Base-by-base conservation (phyloP, 2,329 filamentous ascomycete genomes). In the Cladorrhinum sp. region DNA sequence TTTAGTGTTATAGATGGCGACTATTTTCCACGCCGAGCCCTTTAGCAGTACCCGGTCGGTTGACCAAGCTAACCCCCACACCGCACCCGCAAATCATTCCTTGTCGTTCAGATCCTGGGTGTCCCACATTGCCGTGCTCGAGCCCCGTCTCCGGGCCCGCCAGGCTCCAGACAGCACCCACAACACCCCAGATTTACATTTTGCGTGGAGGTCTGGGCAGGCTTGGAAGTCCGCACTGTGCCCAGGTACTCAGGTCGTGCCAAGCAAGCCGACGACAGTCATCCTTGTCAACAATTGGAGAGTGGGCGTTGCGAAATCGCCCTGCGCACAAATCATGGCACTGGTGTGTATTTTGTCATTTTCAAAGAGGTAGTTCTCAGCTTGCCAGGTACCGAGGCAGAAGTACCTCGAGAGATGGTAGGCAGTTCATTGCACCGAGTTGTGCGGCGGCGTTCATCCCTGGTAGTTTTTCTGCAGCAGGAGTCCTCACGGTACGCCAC, bases 41-140 rank as follows among this genome's bases (percentile, higher is more conserved):
- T 39, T n/a, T 48, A 57, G 62, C 57, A 59, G 59, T 55, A 56
- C 62, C 62, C 57, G 54, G 64, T 64, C 56, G 54, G 30, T 57
- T 51, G 52, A 62, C 54, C 57, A 58, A 53, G 64, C 61, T 62
- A 67, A 69, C 67, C 67, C 67, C 67, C 67, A 68, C 66, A 68
- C 66, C 63, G 59, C 57, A 66, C 48, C 63, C 67, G 58, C 59
- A 55, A 55, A 46, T 55, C 60, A 59, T 55, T 65, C 62, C 48
- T 50, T n/a, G n/a, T n/a, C n/a, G n/a, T 7, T 53, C 62, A 60
- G 58, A 66, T 66, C 62, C 62, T 62, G 59, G 56, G 49, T 46
- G 42, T 60, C 52, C 52, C 50, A 42, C 63, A 57, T 50, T 57
- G 58, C 58, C 57, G 50, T 56, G 61, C 53, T 65, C 57, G 63